These are phyloP conservation scores for Arabidopsis suecica DNA, from an alignment of 345 rosid species.

Conservation along the genomic window DNA sequence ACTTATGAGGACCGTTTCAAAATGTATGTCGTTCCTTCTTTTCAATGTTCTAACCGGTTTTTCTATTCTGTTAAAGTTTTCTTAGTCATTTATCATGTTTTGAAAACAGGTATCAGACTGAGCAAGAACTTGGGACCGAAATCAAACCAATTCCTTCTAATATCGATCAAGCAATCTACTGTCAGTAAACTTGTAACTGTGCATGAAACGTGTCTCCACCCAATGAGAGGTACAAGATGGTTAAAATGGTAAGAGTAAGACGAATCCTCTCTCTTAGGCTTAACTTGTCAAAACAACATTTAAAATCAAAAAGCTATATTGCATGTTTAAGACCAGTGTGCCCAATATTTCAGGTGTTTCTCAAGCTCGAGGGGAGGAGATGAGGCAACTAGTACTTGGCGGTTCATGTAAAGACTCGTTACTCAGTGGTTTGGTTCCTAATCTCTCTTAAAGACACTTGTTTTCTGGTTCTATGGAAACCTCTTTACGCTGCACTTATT, in stretches of 20 bases:
- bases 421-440: slow-evolving; percentile 37
- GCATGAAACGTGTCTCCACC: slow-evolving; percentile 20
- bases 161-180: slow-evolving; percentile 93
- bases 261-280: slow-evolving; percentile 8
- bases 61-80: neutral
- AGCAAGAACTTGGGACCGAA: slow-evolving; percentile 99
- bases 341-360: slow-evolving; percentile 23
- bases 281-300: slow-evolving; percentile 5
- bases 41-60: neutral
- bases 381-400: slow-evolving; percentile 8
- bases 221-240: slow-evolving; percentile 14
- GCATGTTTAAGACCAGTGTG: slow-evolving; percentile 11
- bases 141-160: slow-evolving; percentile 98
- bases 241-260: slow-evolving; percentile 32
- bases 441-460: neutral
- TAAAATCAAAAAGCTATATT: neutral
- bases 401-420: slow-evolving; percentile 41
- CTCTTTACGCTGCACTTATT: slow-evolving; percentile 9
- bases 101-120: slow-evolving; percentile 92
- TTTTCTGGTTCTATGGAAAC: slow-evolving; percentile 19
- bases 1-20: slow-evolving; percentile 99
- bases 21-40: slow-evolving; percentile 54
- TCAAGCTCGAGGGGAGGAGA: slow-evolving; percentile 11
- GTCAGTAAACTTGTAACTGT: slow-evolving; percentile 56
- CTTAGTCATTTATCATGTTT: slow-evolving; percentile 20